These are phyloP conservation scores for Corymbia citriodora DNA, from an alignment of 441 rosid genomes.

Conservation along the genomic window DNA sequence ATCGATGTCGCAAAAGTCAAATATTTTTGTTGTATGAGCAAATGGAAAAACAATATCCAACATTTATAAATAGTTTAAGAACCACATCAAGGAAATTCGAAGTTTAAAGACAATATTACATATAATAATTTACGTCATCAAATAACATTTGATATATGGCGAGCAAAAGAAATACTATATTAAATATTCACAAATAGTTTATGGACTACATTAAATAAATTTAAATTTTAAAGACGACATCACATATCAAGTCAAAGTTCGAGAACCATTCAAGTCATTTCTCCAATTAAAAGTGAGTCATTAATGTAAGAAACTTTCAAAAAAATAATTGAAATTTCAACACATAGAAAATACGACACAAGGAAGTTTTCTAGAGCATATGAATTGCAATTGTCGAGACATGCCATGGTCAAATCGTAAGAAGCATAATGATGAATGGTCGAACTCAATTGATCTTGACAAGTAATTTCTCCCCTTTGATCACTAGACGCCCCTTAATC, in stretches of 20 bases:
- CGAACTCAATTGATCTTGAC: neutral
- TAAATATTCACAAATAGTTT: too few relatives aligned
- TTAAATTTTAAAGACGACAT: too few relatives aligned
- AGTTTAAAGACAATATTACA: accelerated
- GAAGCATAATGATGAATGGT: neutral
- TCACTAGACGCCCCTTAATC: neutral
- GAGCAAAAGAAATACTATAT: too few relatives aligned
- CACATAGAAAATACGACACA: neutral
- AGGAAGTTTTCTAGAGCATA: neutral
- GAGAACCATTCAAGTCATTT: accelerated
- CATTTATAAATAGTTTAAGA: neutral
- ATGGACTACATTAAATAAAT: too few relatives aligned
- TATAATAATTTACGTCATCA: too few relatives aligned
- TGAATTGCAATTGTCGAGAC: neutral
- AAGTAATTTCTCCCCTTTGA: neutral
- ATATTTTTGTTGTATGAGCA: neutral
- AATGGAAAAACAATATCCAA: neutral
- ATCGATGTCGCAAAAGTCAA: neutral
- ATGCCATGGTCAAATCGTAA: neutral
- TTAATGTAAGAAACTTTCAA: neutral
- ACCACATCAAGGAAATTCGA: neutral
- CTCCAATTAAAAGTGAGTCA: neutral
- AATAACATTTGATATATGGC: too few relatives aligned
- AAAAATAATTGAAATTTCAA: neutral
- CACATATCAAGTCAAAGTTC: neutral